A percentile compares a stretch with the other conserved stretches of the same genome.
Conservation (phyloP, 257 asterid genomes). For the Nicotiana tomentosiformis region DNA sequence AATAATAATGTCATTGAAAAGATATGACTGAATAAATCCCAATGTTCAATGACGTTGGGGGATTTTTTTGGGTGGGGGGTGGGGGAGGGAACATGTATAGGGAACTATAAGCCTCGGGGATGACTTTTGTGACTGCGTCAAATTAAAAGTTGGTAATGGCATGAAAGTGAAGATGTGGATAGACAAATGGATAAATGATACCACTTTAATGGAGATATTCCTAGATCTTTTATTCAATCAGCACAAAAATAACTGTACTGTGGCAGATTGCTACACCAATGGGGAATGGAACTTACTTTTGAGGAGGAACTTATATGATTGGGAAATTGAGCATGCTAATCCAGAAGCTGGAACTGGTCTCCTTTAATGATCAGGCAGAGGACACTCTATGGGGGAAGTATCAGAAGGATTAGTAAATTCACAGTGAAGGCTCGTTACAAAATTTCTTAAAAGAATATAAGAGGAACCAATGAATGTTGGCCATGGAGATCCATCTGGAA, state of each 20-base stretch:
- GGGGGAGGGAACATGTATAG: too few species aligned
- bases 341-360: background rate
- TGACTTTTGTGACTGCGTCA: too few species aligned
- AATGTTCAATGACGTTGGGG: background rate
- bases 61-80: background rate
- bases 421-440: background rate
- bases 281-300: background rate
- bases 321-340: background rate
- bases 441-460: background rate
- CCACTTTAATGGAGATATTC: background rate
- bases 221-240: background rate
- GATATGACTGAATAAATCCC: background rate
- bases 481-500: background rate
- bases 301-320: background rate
- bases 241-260: background rate
- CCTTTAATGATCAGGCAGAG: background rate
- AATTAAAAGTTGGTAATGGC: too few species aligned
- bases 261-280: background rate
- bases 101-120: background rate
- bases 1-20: background rate
- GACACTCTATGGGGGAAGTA: background rate
- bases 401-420: background rate
- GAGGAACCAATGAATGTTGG: background rate
- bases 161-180: too few species aligned
- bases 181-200: background rate